Conservation (phyloP, 1,284 basidiomycete genomes). For the Meira miltonrushii region DNA sequence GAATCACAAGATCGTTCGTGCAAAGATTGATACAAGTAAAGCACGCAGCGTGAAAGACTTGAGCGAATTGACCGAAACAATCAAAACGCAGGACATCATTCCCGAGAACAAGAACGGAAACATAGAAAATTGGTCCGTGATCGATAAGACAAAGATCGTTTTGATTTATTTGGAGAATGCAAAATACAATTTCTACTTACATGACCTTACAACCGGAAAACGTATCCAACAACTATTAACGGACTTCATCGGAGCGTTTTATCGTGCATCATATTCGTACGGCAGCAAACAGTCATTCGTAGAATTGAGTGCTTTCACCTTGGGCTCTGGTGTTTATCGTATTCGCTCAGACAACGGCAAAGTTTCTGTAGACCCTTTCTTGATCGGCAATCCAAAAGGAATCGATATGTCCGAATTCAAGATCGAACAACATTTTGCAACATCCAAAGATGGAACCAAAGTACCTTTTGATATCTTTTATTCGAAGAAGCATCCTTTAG, state of each 20-base stretch:
- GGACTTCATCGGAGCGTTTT: constrained; percentile 54
- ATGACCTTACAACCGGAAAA: constrained; percentile 54
- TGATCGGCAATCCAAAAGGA: constrained; percentile 54
- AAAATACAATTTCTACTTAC: neutral
- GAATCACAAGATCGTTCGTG: neutral
- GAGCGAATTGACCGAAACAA: neutral
- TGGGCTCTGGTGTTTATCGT: no score
- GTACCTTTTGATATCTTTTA: neutral
- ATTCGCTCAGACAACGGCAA: no score
- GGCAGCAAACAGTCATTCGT: constrained; percentile 56
- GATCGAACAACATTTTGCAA: constrained; percentile 61
- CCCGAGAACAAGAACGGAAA: no score
- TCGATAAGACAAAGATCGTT: no score
- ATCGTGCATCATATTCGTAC: no score
- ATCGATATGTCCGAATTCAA: constrained; percentile 68
- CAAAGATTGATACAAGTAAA: neutral
- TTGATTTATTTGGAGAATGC: no score
- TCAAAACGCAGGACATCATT: neutral
- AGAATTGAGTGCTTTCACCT: constrained; percentile 48
- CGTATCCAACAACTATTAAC: constrained; percentile 27
- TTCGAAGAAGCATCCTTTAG: no score
- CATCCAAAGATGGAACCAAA: constrained; percentile 70
- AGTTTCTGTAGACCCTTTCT: no score
- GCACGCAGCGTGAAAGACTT: neutral
- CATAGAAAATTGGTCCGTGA: no score